Base-by-base conservation (phyloP, 1,284 basidiomycete genomes). In the Ceratobasidium theobromae region DNA sequence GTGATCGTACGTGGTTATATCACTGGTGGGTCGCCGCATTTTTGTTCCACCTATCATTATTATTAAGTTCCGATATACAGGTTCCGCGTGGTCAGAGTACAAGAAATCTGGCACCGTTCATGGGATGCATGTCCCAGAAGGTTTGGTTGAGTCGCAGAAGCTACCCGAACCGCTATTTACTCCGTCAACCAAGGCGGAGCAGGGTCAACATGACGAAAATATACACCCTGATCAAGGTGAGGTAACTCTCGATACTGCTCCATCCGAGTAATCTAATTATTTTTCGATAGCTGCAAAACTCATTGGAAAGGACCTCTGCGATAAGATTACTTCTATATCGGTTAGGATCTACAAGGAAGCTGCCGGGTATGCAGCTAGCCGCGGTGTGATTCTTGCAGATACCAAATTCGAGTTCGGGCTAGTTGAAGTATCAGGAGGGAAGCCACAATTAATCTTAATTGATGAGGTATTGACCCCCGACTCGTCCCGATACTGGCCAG, bases 391-490 rank as follows among this genome's bases (percentile, higher is more conserved):
- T 72, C 86, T 99, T 43, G 97, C 95, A 45, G 97, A 99, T 75
- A 94, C 91, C 48, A 94, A 95, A 75, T 92, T 95, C 75, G 92
- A 94, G 76, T 94, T 93, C 73, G 92, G 91, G 3, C 81, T 94
- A 45, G 74, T 89, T 38, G 33, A 67, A n/a, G 35, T 23, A 28
- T 6, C 68, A 72, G 58, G 62, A 32, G 33, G 64, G 2, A 52
- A 69, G 18, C 81, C 83, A 33, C 74, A 83, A 38, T 82, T 98
- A 53, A 91, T 97, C 71, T 83, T 99, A 43, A 88, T 99, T 70
- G 97, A 99, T 76, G 96, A 99, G 75, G 86, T 93, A 16, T 85
- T 99, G 58, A 99, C 97, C 0, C 95, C 96, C 4, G 97, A 99
- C 77, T 97, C 94, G 23, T 98, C 95, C 18, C 85, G 96, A 43